Percentiles rank a stretch among this genome's conserved stretches.
These are phyloP conservation scores for Curvularia eragrostidis DNA, from an alignment of 2,329 filamentous ascomycete genomes.

Conservation along the genomic window DNA sequence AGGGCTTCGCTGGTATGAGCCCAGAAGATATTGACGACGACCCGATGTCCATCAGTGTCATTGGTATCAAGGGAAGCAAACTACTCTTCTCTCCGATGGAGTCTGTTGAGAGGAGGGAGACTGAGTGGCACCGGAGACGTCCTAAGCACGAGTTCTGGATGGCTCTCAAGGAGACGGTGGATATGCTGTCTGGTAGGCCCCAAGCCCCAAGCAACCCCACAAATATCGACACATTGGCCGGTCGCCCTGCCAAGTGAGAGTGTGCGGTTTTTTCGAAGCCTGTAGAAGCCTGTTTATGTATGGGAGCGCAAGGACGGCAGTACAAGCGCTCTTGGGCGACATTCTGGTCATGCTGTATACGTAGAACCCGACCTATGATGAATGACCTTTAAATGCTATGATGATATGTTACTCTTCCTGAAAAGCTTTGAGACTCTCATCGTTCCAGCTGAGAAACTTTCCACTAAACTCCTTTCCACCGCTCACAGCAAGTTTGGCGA, in stretches of 20 bases:
- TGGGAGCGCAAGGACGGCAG: not conserved
- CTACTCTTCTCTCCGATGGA: slow-evolving; percentile 88
- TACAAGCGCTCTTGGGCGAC: not conserved
- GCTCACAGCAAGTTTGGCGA: slow-evolving; percentile 74
- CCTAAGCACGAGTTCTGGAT: slow-evolving; percentile 89
- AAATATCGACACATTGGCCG: slow-evolving; percentile 30
- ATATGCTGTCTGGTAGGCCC: slow-evolving; percentile 74
- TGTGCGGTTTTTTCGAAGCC: not conserved
- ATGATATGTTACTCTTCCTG: slow-evolving; percentile 10
- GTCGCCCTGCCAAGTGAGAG: slow-evolving; percentile 21
- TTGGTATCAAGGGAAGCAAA: slow-evolving; percentile 88
- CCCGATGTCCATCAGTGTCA: slow-evolving; percentile 76
- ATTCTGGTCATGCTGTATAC: slow-evolving; percentile 12
- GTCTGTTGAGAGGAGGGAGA: slow-evolving; percentile 78
- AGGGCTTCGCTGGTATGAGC: slow-evolving; percentile 71
- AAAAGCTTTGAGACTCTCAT: slow-evolving; percentile 35
- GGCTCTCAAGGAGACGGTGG: slow-evolving; percentile 77
- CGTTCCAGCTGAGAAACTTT: slow-evolving; percentile 66
- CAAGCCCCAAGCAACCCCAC: slow-evolving; percentile 27
- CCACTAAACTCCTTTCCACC: slow-evolving; percentile 75
- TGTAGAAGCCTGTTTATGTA: not conserved
- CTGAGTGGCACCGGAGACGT: slow-evolving; percentile 90
- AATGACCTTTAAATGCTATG: slow-evolving; percentile 5
- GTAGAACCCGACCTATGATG: slow-evolving; percentile 12
- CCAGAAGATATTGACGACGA: slow-evolving; percentile 75